A percentile compares a stretch with the other conserved stretches of the same genome.
Evolutionary conservation across 768 basidiomycete species (phyloP).

Genomic region (Trametes gibbosa): DNA sequence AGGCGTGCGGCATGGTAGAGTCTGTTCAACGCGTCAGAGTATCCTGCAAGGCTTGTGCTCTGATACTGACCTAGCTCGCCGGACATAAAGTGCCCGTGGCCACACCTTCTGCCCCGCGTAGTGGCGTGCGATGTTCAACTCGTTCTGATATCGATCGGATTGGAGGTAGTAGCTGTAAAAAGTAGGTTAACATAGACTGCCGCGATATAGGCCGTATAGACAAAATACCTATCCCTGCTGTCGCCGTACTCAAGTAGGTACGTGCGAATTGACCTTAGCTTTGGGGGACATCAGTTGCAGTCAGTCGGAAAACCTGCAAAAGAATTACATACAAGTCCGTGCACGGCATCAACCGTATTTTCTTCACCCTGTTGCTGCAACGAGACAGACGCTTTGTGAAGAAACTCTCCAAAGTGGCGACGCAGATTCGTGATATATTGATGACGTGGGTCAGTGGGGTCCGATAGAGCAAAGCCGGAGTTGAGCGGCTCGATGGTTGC

Average conservation of each 20-base stretch:
- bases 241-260: slow-evolving; percentile 77
- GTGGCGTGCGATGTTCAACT: slow-evolving; percentile 63
- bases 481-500: slow-evolving; percentile 57
- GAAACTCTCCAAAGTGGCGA: slow-evolving; percentile 60
- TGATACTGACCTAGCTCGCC: slow-evolving; percentile 54
- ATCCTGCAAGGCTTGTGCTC: not conserved
- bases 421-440: slow-evolving; percentile 57
- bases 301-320: no score
- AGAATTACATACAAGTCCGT: slow-evolving; percentile 52
- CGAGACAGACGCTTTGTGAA: slow-evolving; percentile 68
- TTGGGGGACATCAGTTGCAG: no score
- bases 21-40: slow-evolving; percentile 30
- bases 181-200: not conserved
- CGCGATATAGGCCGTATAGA: not conserved
- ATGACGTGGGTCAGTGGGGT: slow-evolving; percentile 63
- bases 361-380: slow-evolving; percentile 74
- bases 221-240: slow-evolving; percentile 51
- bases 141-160: slow-evolving; percentile 54
- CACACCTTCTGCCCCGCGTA: slow-evolving; percentile 72
- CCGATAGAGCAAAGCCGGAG: slow-evolving; percentile 65
- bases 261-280: slow-evolving; percentile 68
- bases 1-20: slow-evolving; percentile 66
- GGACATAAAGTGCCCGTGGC: slow-evolving; percentile 70
- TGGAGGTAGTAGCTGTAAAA: slow-evolving; percentile 52
- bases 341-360: slow-evolving; percentile 78